Evolutionary conservation across 495 filamentous ascomycete genomes (phyloP).

Genomic region (Neurospora sublineolata): DNA sequence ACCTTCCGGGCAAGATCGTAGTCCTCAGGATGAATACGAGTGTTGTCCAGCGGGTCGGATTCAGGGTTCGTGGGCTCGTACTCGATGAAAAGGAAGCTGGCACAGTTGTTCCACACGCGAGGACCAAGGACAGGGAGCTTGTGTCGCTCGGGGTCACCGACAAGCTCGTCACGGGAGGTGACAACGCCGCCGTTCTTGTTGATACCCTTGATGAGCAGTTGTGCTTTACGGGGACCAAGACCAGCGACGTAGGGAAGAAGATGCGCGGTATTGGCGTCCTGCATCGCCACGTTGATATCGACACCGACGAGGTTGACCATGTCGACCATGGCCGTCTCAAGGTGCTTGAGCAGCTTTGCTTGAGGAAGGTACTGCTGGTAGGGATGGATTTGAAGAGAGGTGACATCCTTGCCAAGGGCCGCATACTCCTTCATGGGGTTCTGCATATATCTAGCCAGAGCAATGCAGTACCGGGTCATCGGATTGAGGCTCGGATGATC

Average conservation of each 20-base stretch:
- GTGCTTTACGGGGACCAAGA: conserved; percentile 85
- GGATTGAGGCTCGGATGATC: conserved; percentile 72
- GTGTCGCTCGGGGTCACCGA: conserved; percentile 71
- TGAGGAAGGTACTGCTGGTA: conserved; percentile 79
- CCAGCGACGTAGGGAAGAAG: conserved; percentile 87
- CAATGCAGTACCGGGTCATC: conserved; percentile 78
- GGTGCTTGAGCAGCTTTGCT: conserved; percentile 70
- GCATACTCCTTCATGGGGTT: conserved; percentile 94
- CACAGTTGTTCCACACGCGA: conserved; percentile 89
- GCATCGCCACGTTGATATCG: conserved; percentile 82
- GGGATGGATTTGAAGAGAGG: conserved; percentile 76
- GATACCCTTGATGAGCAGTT: conserved; percentile 76
- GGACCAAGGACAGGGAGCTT: conserved; percentile 71
- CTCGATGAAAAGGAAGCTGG: conserved; percentile 84
- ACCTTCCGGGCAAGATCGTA: conserved; percentile 96
- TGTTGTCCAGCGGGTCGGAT: conserved; percentile 89
- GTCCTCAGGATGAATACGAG: conserved; percentile 92
- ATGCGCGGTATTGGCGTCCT: conserved; percentile 66
- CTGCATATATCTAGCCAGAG: conserved; percentile 79
- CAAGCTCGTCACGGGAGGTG: conserved; percentile 67
- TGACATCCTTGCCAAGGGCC: conserved; percentile 74
- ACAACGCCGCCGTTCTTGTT: conserved; percentile 76
- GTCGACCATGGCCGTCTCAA: conserved; percentile 92
- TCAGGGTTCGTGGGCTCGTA: conserved; percentile 68
- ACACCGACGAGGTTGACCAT: conserved; percentile 96